phyloP scores from a whole-genome alignment of 2,329 filamentous ascomycete species.

The Aspergillus sp. region DNA sequence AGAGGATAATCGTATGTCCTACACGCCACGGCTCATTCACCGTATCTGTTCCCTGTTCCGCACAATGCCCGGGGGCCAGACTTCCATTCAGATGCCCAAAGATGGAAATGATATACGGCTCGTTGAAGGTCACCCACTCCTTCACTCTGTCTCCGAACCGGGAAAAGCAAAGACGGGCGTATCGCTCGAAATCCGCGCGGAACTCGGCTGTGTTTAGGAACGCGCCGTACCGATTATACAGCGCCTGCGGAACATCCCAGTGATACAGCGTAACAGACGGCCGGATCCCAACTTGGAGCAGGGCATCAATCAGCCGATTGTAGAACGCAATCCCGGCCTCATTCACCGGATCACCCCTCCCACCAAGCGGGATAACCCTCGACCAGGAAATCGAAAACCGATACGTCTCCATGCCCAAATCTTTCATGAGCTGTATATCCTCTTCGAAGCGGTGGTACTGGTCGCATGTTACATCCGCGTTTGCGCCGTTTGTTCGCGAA shows the following conservation, averaged over 20 bases:
- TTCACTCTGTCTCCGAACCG: conserved; percentile 37
- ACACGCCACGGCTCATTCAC: conserved; percentile 15
- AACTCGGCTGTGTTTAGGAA: conserved; percentile 9
- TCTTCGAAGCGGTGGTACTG: conserved; percentile 53
- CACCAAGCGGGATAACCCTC: conserved; percentile 52
- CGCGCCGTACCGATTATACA: conserved; percentile 43
- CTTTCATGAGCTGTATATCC: conserved; percentile 39
- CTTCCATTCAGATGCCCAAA: conserved; percentile 26
- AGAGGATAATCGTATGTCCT: conserved; percentile 9
- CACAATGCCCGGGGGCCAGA: conserved; percentile 11
- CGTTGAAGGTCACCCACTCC: conserved; percentile 42
- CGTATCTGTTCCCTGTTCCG: not conserved
- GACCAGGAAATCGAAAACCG: conserved; percentile 53
- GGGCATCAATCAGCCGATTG: conserved; percentile 48
- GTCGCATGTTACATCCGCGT: conserved; percentile 54
- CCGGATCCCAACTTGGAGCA: conserved; percentile 43
- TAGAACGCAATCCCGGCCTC: conserved; percentile 51
- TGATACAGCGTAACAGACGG: conserved; percentile 51
- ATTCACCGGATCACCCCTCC: conserved; percentile 47
- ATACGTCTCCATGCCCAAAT: conserved; percentile 36
- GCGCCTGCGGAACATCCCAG: conserved; percentile 44
- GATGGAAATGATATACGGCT: conserved; percentile 39
- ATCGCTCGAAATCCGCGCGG: conserved; percentile 23
- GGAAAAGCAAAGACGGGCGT: conserved; percentile 35
- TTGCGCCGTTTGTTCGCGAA: conserved; percentile 37